These are phyloP conservation scores for Adansonia rubrostipa DNA, from an alignment of 441 rosid genomes.

Conservation along the genomic window DNA sequence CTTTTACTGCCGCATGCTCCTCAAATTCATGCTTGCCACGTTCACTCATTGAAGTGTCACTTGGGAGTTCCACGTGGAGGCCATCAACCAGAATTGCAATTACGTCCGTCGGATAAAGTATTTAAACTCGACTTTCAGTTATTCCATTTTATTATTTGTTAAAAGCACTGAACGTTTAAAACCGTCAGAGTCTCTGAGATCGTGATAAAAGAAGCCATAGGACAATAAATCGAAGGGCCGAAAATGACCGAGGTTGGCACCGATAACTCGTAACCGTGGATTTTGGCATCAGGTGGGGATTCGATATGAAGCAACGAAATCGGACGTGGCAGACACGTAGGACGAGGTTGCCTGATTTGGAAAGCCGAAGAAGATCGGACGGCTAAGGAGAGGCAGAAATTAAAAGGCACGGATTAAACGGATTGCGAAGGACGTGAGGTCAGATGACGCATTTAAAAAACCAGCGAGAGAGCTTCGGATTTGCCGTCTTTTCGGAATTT, in stretches of 20 bases:
- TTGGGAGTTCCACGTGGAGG: conserved; percentile 1
- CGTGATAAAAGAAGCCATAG: background rate
- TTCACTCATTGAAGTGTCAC: background rate
- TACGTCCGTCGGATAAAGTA: background rate
- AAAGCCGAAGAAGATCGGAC: conserved; percentile 31
- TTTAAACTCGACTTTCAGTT: background rate
- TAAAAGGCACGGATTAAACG: conserved; percentile 17
- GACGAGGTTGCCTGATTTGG: background rate
- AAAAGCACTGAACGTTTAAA: background rate
- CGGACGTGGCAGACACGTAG: conserved; percentile 41
- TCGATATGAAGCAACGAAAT: conserved; percentile 16
- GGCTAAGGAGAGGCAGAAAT: conserved; percentile 23
- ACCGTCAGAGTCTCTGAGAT: background rate
- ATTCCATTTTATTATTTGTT: background rate
- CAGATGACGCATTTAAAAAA: conserved; percentile 40
- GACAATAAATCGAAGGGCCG: background rate
- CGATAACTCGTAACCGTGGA: background rate
- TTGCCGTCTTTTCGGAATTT: conserved; percentile 47
- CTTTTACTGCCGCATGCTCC: background rate
- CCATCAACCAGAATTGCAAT: background rate
- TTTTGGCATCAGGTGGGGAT: background rate
- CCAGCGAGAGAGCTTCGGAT: conserved; percentile 41
- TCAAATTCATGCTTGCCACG: background rate
- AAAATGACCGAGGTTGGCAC: background rate
- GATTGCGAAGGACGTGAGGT: conserved; percentile 28